phyloP scores from a whole-genome alignment of 768 basidiomycete species.

The Dictyophora rubrovolvata region DNA sequence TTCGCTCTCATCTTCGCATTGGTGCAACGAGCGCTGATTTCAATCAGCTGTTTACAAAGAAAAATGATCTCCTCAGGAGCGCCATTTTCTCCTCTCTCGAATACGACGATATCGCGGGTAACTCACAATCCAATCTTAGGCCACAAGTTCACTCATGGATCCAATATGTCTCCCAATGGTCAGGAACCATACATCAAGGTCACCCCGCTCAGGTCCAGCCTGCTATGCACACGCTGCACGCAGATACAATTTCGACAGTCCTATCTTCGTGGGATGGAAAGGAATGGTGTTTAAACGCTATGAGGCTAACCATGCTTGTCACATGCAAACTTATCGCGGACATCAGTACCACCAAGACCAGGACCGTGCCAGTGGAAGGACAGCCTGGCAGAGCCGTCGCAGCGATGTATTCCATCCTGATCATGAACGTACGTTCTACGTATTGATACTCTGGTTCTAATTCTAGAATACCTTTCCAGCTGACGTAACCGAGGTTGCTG shows the following conservation, averaged over 20 bases:
- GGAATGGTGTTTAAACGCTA: conserved; percentile 4
- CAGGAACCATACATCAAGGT: background rate
- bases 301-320: background rate
- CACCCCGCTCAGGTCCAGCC: conserved; percentile 3
- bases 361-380: background rate
- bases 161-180: background rate
- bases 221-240: conserved; percentile 9
- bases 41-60: too few relatives aligned
- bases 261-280: background rate
- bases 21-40: too few relatives aligned
- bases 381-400: background rate
- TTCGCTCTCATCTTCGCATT: too few relatives aligned
- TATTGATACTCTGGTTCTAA: background rate
- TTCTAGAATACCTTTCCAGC: background rate
- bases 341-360: background rate
- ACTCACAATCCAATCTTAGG: too few relatives aligned
- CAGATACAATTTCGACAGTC: conserved; percentile 7
- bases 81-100: too few relatives aligned
- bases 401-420: background rate
- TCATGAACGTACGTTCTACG: background rate
- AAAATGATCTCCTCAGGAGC: too few relatives aligned
- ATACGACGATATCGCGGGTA: too few relatives aligned
- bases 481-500: conserved; percentile 17
- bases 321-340: background rate
- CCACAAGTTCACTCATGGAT: background rate